These are phyloP conservation scores for Leishmania braziliensis DNA, from an alignment of 208 protist species.

Conservation along the genomic window DNA sequence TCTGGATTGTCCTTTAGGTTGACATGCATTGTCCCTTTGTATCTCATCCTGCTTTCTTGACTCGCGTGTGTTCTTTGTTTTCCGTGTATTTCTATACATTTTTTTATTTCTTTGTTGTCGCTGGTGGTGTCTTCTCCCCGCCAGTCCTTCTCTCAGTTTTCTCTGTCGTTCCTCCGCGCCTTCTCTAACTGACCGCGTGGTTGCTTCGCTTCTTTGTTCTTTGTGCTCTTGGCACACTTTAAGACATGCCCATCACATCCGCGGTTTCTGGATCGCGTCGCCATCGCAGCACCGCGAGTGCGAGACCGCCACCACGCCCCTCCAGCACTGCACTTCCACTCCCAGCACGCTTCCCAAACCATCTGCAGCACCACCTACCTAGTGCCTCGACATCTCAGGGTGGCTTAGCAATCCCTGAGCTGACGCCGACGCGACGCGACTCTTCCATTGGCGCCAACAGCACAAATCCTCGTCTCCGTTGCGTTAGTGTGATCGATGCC, in stretches of 20 bases:
- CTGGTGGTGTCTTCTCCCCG: not conserved
- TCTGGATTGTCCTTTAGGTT: not conserved
- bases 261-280: constrained; percentile 2
- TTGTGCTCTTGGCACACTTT: not conserved
- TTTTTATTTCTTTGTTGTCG: not conserved
- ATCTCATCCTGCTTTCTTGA: not conserved
- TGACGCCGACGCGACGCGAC: constrained; percentile 44
- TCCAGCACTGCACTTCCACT: constrained; percentile 5
- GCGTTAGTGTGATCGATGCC: constrained; percentile 41
- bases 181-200: not conserved
- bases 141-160: not conserved
- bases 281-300: not conserved
- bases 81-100: not conserved
- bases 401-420: constrained; percentile 9
- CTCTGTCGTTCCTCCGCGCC: not conserved
- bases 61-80: not conserved
- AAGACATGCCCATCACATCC: constrained; percentile 13
- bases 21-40: not conserved
- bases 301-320: not conserved
- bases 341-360: not conserved
- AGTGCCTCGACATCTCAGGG: not conserved
- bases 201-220: not conserved
- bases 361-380: not conserved
- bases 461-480: constrained; percentile 46
- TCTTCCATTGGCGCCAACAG: constrained; percentile 63